phyloP scores from a whole-genome alignment of 805 yeast genomes.

The Kuraishia hungarica region DNA sequence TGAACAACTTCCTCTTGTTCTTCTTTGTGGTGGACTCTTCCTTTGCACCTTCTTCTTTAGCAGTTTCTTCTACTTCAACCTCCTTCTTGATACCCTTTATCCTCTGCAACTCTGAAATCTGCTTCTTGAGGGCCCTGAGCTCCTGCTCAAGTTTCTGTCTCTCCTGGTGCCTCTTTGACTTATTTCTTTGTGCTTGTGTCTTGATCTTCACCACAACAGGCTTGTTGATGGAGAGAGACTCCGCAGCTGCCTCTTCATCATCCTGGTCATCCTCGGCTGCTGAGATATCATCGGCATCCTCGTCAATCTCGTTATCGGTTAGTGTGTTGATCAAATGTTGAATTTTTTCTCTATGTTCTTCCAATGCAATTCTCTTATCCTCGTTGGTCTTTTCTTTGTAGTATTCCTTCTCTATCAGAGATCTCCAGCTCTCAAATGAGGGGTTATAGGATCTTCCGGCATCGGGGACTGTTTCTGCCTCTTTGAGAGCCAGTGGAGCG shows the following conservation, averaged over 20 bases:
- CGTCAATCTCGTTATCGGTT: constrained; percentile 47
- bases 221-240: constrained; percentile 59
- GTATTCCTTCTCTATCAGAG: constrained; percentile 59
- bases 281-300: constrained; percentile 28
- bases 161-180: constrained; percentile 53
- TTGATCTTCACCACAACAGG: constrained; percentile 64
- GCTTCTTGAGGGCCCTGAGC: constrained; percentile 46
- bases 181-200: constrained; percentile 72
- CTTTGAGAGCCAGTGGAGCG: constrained; percentile 45
- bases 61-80: constrained; percentile 1
- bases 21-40: constrained; percentile 9
- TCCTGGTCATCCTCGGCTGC: constrained; percentile 18
- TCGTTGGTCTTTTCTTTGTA: constrained; percentile 59
- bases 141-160: constrained; percentile 45
- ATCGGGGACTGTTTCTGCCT: constrained; percentile 49
- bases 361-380: constrained; percentile 49
- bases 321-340: constrained; percentile 55
- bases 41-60: background rate
- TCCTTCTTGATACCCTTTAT: constrained; percentile 33
- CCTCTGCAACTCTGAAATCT: constrained; percentile 49
- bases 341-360: constrained; percentile 57
- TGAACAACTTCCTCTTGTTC: constrained; percentile 28
- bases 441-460: constrained; percentile 95
- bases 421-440: constrained; percentile 73
- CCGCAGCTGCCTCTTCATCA: constrained; percentile 24